Evolutionary conservation across 805 yeast genomes (phyloP), one percentile per base, ranked within the genome.

Genomic region (Starmerella bacillaris): DNA sequence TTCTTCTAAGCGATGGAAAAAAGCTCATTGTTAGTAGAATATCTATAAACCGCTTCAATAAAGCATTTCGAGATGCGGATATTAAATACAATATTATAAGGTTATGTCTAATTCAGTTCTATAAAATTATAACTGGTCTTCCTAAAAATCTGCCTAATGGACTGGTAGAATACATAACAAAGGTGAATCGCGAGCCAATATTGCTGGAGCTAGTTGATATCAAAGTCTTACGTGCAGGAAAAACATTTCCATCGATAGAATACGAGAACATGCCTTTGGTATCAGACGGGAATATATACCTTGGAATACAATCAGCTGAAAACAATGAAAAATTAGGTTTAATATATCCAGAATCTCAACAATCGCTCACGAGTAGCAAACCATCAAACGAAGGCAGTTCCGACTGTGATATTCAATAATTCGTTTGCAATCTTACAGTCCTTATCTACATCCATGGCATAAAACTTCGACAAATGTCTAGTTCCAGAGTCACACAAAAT

Each of bases 401-500:
- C n/a, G n/a, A n/a, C n/a, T n/a, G n/a, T n/a, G n/a, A n/a, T n/a
- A 22, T 11, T 22, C n/a, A n/a, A 9, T 22, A 26, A 18, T 11
- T 38, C 41, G 6, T 20, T n/a, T 11, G 38, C 41, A 3, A 38
- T 22, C 9, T 21, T 27, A 21, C 41, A 38, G 18, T 24, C 27
- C 17, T 19, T 16, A 19, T 44, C 43, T 31, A 55, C 52, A 64
- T 68, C 72, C 38, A 61, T 61, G 8, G 57, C 53, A 19, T 95
- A 86, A 51, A 86, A 89, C 55, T 86, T 86, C 34, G 89, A 77
- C 39, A 86, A 51, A 56, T 86, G 98, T 45, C 98, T 64, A 9
- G 75, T 61, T 1, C 98, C 98, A 4, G 92, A 73, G 53, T 86
- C 98, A 53, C 96, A 89, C 1, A 93, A 78, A 32, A 89, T 67